A percentile compares a stretch with the other conserved stretches of the same genome.
phyloP scores from a whole-genome alignment of 148 eudicot genomes.

The Nepenthes mirabilis region DNA sequence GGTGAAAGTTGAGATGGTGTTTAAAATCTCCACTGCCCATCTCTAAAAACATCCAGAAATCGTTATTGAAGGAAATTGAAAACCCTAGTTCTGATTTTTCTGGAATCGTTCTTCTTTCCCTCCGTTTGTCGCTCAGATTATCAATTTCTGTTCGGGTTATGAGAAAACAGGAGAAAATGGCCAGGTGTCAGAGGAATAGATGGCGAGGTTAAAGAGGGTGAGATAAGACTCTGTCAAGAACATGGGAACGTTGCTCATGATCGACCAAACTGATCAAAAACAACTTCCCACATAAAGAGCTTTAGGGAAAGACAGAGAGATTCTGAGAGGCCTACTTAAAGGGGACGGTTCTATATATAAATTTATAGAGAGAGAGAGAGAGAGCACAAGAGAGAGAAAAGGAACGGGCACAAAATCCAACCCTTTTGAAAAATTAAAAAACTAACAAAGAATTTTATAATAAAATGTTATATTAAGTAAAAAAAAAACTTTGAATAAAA shows the following conservation, averaged over 20 bases:
- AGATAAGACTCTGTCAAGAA: constrained; percentile 59
- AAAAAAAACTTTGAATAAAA: too few relatives aligned
- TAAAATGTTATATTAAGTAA: too few relatives aligned
- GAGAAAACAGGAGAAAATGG: constrained; percentile 45
- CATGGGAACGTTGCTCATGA: constrained; percentile 78
- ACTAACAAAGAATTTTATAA: too few relatives aligned
- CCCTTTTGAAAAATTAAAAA: too few relatives aligned
- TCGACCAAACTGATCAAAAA: not conserved
- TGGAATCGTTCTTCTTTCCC: not conserved
- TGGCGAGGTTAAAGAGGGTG: constrained; percentile 49
- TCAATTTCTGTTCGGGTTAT: constrained; percentile 9
- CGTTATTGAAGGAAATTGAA: not conserved
- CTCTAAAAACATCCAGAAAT: not conserved
- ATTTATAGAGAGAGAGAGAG: too few relatives aligned
- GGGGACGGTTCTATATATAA: too few relatives aligned
- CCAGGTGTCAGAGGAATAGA: constrained; percentile 83
- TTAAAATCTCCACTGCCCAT: not conserved
- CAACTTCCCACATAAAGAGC: not conserved
- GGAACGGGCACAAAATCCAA: too few relatives aligned
- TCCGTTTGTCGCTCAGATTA: not conserved
- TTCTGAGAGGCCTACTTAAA: not conserved
- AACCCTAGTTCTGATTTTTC: not conserved
- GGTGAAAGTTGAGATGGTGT: not conserved
- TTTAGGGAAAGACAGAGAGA: not conserved
- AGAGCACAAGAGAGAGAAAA: too few relatives aligned